phyloP scores from a whole-genome alignment of 768 basidiomycete species.

The Boletus vinaceobasis region DNA sequence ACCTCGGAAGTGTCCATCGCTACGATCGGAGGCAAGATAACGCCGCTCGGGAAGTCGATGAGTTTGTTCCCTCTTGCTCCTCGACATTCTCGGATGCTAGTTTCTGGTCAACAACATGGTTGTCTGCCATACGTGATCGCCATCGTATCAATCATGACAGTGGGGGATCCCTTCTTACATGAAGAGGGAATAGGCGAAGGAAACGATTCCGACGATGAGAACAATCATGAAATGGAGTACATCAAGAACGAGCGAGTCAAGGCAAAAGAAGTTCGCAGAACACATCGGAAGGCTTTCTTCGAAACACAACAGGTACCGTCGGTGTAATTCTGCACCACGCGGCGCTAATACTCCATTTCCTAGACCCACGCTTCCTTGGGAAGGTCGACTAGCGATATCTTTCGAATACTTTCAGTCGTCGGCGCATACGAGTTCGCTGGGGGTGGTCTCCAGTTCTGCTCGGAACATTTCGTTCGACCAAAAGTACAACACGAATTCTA shows the following conservation, averaged over 20 bases:
- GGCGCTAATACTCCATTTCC: not conserved
- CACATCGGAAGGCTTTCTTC: conserved; percentile 76
- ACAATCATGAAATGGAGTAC: conserved; percentile 38
- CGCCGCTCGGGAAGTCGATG: conserved; percentile 90
- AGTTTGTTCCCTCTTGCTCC: conserved; percentile 91
- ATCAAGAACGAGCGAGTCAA: conserved; percentile 45
- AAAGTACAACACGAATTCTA: conserved; percentile 55
- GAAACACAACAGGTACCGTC: conserved; percentile 68
- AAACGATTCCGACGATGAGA: conserved; percentile 39
- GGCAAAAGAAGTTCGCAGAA: conserved; percentile 55
- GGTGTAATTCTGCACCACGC: not conserved
- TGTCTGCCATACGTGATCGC: conserved; percentile 90
- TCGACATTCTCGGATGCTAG: conserved; percentile 93
- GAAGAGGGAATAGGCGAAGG: conserved; percentile 62
- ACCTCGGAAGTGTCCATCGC: conserved; percentile 12
- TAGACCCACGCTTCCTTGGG: conserved; percentile 82
- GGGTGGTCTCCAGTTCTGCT: conserved; percentile 76
- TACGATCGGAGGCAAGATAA: conserved; percentile 62
- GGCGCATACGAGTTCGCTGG: conserved; percentile 95
- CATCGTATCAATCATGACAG: conserved; percentile 86
- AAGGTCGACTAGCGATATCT: conserved; percentile 75
- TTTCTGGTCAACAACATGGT: conserved; percentile 79
- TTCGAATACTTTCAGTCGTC: conserved; percentile 87
- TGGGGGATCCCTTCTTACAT: conserved; percentile 93
- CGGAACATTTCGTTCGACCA: conserved; percentile 81